Evolutionary conservation across 73 alveolate species (phyloP).

Genomic region (Diophrys appendiculata): DNA sequence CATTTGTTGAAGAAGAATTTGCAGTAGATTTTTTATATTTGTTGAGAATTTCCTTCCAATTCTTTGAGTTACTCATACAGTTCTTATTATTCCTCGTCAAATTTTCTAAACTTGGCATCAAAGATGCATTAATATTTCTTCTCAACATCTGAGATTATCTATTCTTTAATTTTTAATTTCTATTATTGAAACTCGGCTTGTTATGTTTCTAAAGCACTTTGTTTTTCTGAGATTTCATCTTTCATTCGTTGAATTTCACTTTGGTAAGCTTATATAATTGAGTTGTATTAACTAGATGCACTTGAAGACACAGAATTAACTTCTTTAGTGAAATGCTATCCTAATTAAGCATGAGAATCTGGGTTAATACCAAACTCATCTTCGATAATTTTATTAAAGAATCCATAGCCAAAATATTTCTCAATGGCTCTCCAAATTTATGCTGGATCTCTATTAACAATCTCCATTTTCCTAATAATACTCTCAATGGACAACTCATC

Average conservation of each 20-base stretch:
- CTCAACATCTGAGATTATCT: conserved; percentile 6
- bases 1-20: background rate
- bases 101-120: background rate
- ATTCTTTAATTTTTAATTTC: conserved; percentile 4
- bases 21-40: background rate
- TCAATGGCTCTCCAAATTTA: conserved; percentile 17
- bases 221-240: conserved; percentile 19
- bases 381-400: conserved; percentile 24
- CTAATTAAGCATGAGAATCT: conserved; percentile 15
- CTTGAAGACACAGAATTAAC: conserved; percentile 11
- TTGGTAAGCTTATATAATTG: conserved; percentile 6
- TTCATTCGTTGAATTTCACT: background rate
- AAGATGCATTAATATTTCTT: conserved; percentile 10
- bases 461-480: conserved; percentile 11
- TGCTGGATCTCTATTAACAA: conserved; percentile 10
- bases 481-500: conserved; percentile 5
- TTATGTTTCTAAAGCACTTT: background rate
- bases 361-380: conserved; percentile 31
- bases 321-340: conserved; percentile 13
- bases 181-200: background rate
- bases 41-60: conserved; percentile 11
- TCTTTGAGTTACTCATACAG: conserved; percentile 6
- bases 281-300: conserved; percentile 9
- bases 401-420: conserved; percentile 17
- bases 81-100: conserved; percentile 1